Base-by-base conservation (phyloP, 1,284 basidiomycete genomes). In the Cryptococcus jaspeensis region DNA sequence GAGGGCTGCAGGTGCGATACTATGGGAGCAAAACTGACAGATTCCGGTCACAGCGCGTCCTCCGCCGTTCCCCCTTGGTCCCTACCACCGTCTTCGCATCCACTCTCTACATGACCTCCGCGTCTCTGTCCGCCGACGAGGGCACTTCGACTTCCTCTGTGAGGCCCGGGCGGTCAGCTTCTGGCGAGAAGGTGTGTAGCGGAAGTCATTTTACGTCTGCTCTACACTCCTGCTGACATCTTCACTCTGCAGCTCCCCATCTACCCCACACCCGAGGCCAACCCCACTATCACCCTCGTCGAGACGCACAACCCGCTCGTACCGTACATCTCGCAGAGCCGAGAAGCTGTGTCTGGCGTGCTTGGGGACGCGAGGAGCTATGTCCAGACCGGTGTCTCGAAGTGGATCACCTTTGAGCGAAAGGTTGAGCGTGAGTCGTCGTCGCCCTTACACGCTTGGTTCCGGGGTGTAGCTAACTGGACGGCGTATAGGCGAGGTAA, bases 321-420 rank as follows among this genome's bases (percentile, higher is more conserved):
- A 68, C 79, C 80, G 40, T 83, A 85, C 56, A 89, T 94, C 62
- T 85, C 88, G 28, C 79, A 81, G 37, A 84, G 81, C 6, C 83
- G 91, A 55, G 80, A 83, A 61, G 78, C 83, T 23, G 80, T 84
- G 2, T 83, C 82, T 23, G 75, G 80, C 1, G 81, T 82, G 5
- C 83, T 86, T 66, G 69, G 75, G 7, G 81, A 85, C 22, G 83
- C 84, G 15, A 83, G 85, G 60, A 78, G 80, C 1, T 81, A 84
- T 49, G 85, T 91, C 39, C 87, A 90, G 65, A 81, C 80, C 2
- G 83, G 85, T 43, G 83, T 93, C 11, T 83, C 84, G 22, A 81
- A 80, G 60, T 93, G 90, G 90, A 89, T 95, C 67, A 83, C 82
- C 22, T 81, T 92, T 45, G 91, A 94, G 72, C 83, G 87, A 62